Evolutionary conservation across 2,329 filamentous ascomycete genomes (phyloP), one percentile per base, ranked within the genome.

Genomic region (Xylaria sp.): DNA sequence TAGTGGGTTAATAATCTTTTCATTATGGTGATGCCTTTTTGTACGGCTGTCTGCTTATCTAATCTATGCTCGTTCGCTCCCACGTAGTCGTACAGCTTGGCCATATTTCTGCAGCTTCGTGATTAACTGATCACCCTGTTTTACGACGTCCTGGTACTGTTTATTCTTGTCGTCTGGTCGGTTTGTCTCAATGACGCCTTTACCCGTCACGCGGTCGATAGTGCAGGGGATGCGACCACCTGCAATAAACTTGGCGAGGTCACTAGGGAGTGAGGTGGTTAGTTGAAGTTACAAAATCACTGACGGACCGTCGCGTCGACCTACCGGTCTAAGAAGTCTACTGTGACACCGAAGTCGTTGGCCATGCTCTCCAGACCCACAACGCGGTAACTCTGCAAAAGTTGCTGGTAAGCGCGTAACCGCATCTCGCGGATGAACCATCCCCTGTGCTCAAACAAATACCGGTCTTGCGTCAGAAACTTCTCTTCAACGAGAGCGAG

Each of bases 401-500:
- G 89, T 85, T 99, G 96, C 82, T 97, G 94, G 84, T 99, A 99
- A 44, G 94, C 95, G 68, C 95, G 91, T 73, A 98, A 89, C 67
- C 96, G 91, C 96, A 99, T 99, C 87, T 99, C 96, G 61, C 96
- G 92, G 76, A 99, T 95, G 81, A 96, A 98, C 95, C 96, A 99
- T 78, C 90, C 91, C 81, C 93, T 93, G 85, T 99, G 96, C 86
- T 99, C 96, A 79, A 94, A 92, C 66, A 99, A 88, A 83, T 98
- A 97, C 68, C 96, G 92, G 80, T 99, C 96, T 80, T 96, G 93
- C 74, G 90, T 94, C 73, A 99, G 86, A 86, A 99, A 99, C 77
- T 91, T 91, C 82, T 97, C 94, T 84, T 99, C 96, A 1, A 98
- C 96, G 12, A 90, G 88, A 25, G 93, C 94, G 34, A 99, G 87